Conservation (phyloP, 306 rosid genomes). For the Pterocarpus santalinus region DNA sequence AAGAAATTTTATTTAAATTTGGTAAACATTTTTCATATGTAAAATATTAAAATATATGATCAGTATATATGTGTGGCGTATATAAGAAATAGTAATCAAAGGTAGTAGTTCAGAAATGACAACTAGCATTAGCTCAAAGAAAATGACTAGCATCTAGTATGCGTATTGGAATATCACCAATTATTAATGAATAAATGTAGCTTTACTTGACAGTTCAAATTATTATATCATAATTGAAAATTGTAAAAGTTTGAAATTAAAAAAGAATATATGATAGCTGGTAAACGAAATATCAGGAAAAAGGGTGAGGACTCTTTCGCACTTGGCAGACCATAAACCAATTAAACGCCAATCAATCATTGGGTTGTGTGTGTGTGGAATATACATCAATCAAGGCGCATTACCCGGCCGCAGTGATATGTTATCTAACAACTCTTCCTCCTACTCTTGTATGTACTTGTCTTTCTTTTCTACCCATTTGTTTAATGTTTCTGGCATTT, state of each 20-base stretch:
- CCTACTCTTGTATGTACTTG: slow-evolving; percentile 1
- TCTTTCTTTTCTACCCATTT: background rate
- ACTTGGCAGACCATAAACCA: background rate
- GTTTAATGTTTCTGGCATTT: background rate
- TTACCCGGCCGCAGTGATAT: slow-evolving; percentile 31
- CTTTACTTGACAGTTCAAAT: background rate
- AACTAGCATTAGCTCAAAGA: slow-evolving; percentile 2
- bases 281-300: background rate
- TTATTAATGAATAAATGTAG: slow-evolving; percentile 19
- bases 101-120: slow-evolving; percentile 18
- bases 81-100: slow-evolving; percentile 24
- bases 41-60: background rate
- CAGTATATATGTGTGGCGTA: background rate
- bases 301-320: background rate
- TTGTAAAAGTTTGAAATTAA: background rate
- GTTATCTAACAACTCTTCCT: background rate
- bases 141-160: background rate
- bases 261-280: background rate
- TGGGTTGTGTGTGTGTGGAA: background rate
- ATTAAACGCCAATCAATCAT: slow-evolving; percentile 14
- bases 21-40: background rate
- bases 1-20: background rate
- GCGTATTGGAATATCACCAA: background rate
- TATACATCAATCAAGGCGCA: slow-evolving; percentile 48
- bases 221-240: background rate